Percentiles rank a stretch among this genome's conserved stretches.
Conservation (phyloP, 306 rosid species). For the Lotus japonicus region DNA sequence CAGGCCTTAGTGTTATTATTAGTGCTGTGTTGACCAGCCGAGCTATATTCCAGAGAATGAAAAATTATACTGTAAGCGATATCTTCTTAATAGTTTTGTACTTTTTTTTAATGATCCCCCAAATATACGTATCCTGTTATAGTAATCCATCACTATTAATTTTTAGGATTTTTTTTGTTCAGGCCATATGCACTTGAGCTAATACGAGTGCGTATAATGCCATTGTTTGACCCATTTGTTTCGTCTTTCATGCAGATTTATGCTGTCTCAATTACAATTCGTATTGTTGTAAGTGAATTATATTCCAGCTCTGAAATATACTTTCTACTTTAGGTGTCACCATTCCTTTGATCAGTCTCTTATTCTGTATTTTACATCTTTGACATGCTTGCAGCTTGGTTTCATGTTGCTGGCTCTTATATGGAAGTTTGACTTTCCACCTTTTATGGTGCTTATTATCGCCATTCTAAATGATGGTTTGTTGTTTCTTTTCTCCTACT, state of each 20-base stretch:
- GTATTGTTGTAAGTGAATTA: slow-evolving; percentile 70
- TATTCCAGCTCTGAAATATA: background rate
- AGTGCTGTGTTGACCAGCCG: slow-evolving; percentile 93
- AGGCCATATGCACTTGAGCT: background rate
- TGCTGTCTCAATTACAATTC: slow-evolving; percentile 91
- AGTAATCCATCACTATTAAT: background rate
- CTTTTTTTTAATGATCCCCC: background rate
- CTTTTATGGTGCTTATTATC: slow-evolving; percentile 88
- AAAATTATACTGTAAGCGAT: slow-evolving; percentile 76
- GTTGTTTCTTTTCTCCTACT: slow-evolving; percentile 25
- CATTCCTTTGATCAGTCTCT: background rate
- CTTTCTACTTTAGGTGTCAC: background rate
- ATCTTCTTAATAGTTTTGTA: background rate
- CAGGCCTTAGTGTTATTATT: slow-evolving; percentile 89
- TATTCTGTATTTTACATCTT: slow-evolving; percentile 13
- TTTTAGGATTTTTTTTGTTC: background rate
- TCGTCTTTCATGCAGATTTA: slow-evolving; percentile 55
- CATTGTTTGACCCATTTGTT: slow-evolving; percentile 7
- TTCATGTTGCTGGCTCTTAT: slow-evolving; percentile 89
- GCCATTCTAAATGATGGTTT: slow-evolving; percentile 94
- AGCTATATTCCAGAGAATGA: slow-evolving; percentile 92
- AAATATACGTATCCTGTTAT: background rate
- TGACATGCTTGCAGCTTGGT: slow-evolving; percentile 65
- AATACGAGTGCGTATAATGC: background rate
- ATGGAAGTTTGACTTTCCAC: slow-evolving; percentile 90